A percentile compares a stretch with the other conserved stretches of the same genome.
Conservation (phyloP, 352 stramenopile genomes). For the Phytopythium sindhum region DNA sequence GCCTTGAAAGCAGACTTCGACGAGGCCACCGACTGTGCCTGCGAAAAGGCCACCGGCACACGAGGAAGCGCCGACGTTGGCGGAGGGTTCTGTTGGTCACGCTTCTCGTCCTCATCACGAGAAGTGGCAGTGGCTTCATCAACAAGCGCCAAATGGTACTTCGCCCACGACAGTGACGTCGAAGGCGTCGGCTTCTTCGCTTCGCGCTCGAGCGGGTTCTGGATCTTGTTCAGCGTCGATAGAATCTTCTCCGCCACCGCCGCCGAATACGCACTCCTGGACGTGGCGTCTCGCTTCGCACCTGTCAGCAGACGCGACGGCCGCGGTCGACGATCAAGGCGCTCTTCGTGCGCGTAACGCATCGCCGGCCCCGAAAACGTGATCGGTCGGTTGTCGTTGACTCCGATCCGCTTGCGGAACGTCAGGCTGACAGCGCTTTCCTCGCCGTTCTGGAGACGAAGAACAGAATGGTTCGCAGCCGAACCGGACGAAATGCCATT, state of each 20-base stretch:
- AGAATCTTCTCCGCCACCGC: conserved; percentile 78
- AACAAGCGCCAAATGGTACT: conserved; percentile 70
- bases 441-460: conserved; percentile 10
- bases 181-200: conserved; percentile 69
- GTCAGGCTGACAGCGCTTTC: conserved; percentile 19
- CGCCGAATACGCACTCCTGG: conserved; percentile 69
- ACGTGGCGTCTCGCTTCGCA: conserved; percentile 45
- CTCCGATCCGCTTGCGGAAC: conserved; percentile 44
- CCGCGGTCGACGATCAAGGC: conserved; percentile 48
- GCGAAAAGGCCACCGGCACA: conserved; percentile 25
- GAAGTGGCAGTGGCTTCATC: conserved; percentile 20
- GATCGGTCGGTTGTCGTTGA: conserved; percentile 34
- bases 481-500: conserved; percentile 15
- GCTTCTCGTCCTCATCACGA: conserved; percentile 20
- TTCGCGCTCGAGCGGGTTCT: conserved; percentile 73
- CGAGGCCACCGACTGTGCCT: conserved; percentile 7
- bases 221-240: conserved; percentile 75
- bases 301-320: conserved; percentile 77
- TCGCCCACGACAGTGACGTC: conserved; percentile 81
- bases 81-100: conserved; percentile 36
- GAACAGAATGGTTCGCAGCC: conserved; percentile 6
- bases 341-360: conserved; percentile 47
- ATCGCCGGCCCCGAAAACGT: conserved; percentile 31
- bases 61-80: conserved; percentile 54
- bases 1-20: conserved; percentile 15